A percentile compares a stretch with the other conserved stretches of the same genome.
Conservation (phyloP, 345 rosid genomes). For the Hypericum perforatum region DNA sequence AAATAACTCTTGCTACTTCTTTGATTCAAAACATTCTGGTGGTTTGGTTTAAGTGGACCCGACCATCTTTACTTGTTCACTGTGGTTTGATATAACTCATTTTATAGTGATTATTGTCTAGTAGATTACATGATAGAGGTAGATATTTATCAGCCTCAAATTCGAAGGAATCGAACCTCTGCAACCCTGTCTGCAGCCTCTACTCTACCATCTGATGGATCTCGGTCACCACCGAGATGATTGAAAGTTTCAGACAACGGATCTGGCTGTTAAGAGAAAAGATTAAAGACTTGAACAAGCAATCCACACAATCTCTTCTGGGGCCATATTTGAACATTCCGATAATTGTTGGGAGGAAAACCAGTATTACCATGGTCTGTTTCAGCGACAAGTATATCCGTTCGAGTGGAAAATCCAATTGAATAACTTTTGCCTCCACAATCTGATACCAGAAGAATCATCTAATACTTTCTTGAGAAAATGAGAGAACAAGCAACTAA, state of each 20-base stretch:
- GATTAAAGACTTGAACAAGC: conserved; percentile 16
- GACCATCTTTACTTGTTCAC: too few relatives aligned
- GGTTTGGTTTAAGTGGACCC: too few relatives aligned
- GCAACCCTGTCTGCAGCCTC: conserved; percentile 59
- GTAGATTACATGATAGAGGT: too few relatives aligned
- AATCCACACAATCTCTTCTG: background rate
- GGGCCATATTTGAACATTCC: background rate
- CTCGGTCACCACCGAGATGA: conserved; percentile 56
- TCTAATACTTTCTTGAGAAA: conserved; percentile 8
- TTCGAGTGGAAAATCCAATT: conserved; percentile 67
- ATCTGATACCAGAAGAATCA: conserved; percentile 36
- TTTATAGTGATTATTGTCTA: conserved; percentile 8
- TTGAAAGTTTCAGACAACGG: conserved; percentile 73
- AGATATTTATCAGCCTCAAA: too few relatives aligned
- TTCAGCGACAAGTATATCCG: conserved; percentile 83
- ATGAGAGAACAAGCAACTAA: conserved; percentile 6
- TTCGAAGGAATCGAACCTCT: conserved; percentile 34
- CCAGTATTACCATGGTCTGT: conserved; percentile 54
- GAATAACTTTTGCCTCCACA: conserved; percentile 91
- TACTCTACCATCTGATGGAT: conserved; percentile 45
- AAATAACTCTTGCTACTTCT: too few relatives aligned
- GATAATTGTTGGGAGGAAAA: conserved; percentile 2
- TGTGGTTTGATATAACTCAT: conserved; percentile 3
- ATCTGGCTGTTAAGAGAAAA: conserved; percentile 53
- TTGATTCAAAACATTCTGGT: too few relatives aligned